A percentile compares a stretch with the other conserved stretches of the same genome.
These are phyloP conservation scores for Onygena corvina DNA, from an alignment of 2,329 filamentous ascomycete genomes.

Conservation along the genomic window DNA sequence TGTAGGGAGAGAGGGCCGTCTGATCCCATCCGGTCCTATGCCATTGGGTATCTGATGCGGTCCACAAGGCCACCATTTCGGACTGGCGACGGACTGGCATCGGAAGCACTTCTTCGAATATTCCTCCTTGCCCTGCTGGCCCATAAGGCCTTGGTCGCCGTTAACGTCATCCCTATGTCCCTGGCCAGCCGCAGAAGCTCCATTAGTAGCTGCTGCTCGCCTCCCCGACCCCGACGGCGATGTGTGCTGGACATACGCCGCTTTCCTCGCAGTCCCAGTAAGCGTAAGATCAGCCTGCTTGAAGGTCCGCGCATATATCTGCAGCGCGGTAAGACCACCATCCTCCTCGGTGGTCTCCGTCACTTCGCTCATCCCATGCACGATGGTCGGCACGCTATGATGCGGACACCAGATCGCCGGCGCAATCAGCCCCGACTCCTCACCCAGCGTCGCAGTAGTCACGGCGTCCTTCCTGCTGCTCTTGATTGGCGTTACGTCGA, in stretches of 20 bases:
- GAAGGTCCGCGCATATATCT: slow-evolving; percentile 76
- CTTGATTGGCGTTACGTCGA: slow-evolving; percentile 84
- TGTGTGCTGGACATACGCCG: slow-evolving; percentile 50
- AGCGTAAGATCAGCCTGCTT: slow-evolving; percentile 88
- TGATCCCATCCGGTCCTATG: slow-evolving; percentile 2
- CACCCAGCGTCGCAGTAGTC: slow-evolving; percentile 66
- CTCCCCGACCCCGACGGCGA: slow-evolving; percentile 45
- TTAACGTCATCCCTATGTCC: slow-evolving; percentile 10
- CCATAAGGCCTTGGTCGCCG: slow-evolving; percentile 17
- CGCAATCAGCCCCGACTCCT: slow-evolving; percentile 71
- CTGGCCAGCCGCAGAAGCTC: neutral
- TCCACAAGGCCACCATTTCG: slow-evolving; percentile 48
- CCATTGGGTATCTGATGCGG: slow-evolving; percentile 8
- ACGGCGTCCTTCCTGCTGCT: slow-evolving; percentile 71
- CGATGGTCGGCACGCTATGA: slow-evolving; percentile 59
- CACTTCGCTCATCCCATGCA: slow-evolving; percentile 68
- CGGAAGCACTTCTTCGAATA: slow-evolving; percentile 30
- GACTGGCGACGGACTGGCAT: slow-evolving; percentile 32
- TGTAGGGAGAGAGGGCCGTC: neutral
- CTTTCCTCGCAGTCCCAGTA: slow-evolving; percentile 87
- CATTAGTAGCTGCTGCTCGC: slow-evolving; percentile 18
- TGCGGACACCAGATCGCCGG: slow-evolving; percentile 86
- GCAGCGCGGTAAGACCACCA: slow-evolving; percentile 68
- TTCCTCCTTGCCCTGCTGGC: slow-evolving; percentile 19
- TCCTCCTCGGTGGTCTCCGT: slow-evolving; percentile 48